A percentile compares a stretch with the other conserved stretches of the same genome.
Conservation (phyloP, 257 asterid genomes). For the Ilex aquifolium region DNA sequence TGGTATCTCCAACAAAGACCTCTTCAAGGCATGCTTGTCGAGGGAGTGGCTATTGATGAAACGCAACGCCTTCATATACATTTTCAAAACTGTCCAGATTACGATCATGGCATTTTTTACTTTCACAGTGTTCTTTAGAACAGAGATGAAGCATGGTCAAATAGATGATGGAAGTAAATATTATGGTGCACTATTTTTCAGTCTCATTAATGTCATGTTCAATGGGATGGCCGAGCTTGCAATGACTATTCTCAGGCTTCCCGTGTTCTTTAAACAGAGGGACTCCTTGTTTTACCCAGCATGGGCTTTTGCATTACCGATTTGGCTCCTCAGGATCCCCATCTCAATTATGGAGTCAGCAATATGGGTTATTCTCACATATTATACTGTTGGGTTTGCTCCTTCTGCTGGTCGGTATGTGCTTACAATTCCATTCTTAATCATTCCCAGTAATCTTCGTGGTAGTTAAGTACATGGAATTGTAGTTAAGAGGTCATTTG, state of each 20-base stretch:
- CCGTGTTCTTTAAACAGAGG: slow-evolving; percentile 63
- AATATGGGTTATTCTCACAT: slow-evolving; percentile 62
- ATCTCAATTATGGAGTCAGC: slow-evolving; percentile 54
- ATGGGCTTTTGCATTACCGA: slow-evolving; percentile 69
- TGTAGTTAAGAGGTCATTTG: too few relatives aligned
- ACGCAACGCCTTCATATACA: slow-evolving; percentile 54
- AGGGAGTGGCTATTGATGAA: slow-evolving; percentile 70
- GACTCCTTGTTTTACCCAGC: slow-evolving; percentile 63
- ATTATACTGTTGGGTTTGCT: slow-evolving; percentile 70
- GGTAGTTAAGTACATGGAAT: too few relatives aligned
- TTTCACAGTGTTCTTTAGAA: slow-evolving; percentile 67
- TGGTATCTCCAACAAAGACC: slow-evolving; percentile 58
- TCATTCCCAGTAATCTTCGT: too few relatives aligned
- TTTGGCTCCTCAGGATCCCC: slow-evolving; percentile 64
- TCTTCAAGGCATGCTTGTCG: slow-evolving; percentile 53
- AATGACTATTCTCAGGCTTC: slow-evolving; percentile 59
- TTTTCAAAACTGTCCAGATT: slow-evolving; percentile 62
- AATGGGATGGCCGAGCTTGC: slow-evolving; percentile 74
- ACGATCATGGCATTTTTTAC: slow-evolving; percentile 63
- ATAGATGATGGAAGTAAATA: slow-evolving; percentile 54
- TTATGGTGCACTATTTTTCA: slow-evolving; percentile 62
- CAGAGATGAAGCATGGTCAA: slow-evolving; percentile 50
- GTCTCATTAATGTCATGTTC: slow-evolving; percentile 67
- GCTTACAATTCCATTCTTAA: not conserved
- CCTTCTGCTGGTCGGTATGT: slow-evolving; percentile 57